phyloP scores from a whole-genome alignment of 78 protist genomes.

The Dictyostelium capitatum region DNA sequence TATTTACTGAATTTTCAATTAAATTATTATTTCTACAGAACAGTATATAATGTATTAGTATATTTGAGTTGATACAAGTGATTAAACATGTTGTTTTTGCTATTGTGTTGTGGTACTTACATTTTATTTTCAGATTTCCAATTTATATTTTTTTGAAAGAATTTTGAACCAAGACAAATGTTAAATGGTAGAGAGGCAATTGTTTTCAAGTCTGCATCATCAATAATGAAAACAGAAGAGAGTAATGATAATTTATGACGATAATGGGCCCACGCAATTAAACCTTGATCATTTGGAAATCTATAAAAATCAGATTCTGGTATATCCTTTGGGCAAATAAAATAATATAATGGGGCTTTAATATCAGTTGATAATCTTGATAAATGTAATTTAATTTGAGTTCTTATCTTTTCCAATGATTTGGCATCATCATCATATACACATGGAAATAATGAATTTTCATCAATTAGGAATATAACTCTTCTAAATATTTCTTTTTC shows the following conservation, averaged over 20 bases:
- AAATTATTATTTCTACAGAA: slow-evolving; percentile 12
- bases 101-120: slow-evolving; percentile 15
- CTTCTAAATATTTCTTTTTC: not conserved
- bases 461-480: slow-evolving; percentile 44
- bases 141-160: slow-evolving; percentile 27
- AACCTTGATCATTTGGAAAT: slow-evolving; percentile 59
- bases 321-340: slow-evolving; percentile 10
- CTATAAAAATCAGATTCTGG: slow-evolving; percentile 57
- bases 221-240: slow-evolving; percentile 43
- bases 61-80: not conserved
- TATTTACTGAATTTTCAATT: slow-evolving; percentile 28
- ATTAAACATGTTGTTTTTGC: no score
- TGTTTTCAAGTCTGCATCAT: slow-evolving; percentile 39
- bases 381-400: slow-evolving; percentile 8
- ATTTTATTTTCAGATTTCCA: slow-evolving; percentile 32
- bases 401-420: not conserved
- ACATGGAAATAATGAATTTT: slow-evolving; percentile 44
- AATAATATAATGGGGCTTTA: slow-evolving; percentile 50
- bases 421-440: slow-evolving; percentile 14
- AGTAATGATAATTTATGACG: slow-evolving; percentile 40
- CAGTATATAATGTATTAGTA: not conserved
- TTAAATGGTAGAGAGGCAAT: slow-evolving; percentile 24
- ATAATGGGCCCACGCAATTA: slow-evolving; percentile 58
- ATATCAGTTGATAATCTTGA: slow-evolving; percentile 1
- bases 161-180: slow-evolving; percentile 27